Percentiles rank a stretch among this genome's conserved stretches.
Conservation (phyloP, 2,329 filamentous ascomycete genomes). For the Acarospora socialis region DNA sequence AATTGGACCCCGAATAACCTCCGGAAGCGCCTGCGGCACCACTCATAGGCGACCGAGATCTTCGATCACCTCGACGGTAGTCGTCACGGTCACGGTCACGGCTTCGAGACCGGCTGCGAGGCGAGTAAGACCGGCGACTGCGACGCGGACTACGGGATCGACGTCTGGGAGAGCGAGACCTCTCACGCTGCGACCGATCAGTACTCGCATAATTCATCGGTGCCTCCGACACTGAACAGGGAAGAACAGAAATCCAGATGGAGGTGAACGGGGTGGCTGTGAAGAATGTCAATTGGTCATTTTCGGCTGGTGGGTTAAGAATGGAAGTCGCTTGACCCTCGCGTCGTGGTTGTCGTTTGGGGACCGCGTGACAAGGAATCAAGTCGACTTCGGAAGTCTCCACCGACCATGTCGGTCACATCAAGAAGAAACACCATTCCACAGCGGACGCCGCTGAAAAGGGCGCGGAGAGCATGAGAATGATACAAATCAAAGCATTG, state of each 20-base stretch:
- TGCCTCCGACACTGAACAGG: slow-evolving; percentile 4
- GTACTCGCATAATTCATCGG: background rate
- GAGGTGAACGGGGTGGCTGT: slow-evolving; percentile 9
- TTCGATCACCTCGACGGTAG: slow-evolving; percentile 58
- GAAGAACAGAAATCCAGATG: slow-evolving; percentile 9
- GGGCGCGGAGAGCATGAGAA: slow-evolving; percentile 3
- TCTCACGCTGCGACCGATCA: slow-evolving; percentile 61
- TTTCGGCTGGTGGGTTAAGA: slow-evolving; percentile 2
- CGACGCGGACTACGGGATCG: slow-evolving; percentile 72
- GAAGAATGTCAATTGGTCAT: slow-evolving; percentile 1
- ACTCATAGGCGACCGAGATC: slow-evolving; percentile 80
- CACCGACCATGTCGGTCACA: no score
- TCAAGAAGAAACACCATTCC: background rate
- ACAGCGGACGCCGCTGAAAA: slow-evolving; percentile 1
- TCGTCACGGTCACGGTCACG: slow-evolving; percentile 42
- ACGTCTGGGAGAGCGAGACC: slow-evolving; percentile 48
- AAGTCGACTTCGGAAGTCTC: background rate
- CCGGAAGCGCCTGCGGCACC: slow-evolving; percentile 52
- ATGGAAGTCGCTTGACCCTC: slow-evolving; percentile 19
- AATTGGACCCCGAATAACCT: slow-evolving; percentile 51
- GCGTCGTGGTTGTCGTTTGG: no score
- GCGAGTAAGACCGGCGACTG: slow-evolving; percentile 64
- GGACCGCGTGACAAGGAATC: no score
- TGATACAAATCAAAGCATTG: slow-evolving; percentile 8
- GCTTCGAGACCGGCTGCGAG: slow-evolving; percentile 64